Conservation (phyloP, 2,329 filamentous ascomycete genomes). For the Colletotrichum sp. region DNA sequence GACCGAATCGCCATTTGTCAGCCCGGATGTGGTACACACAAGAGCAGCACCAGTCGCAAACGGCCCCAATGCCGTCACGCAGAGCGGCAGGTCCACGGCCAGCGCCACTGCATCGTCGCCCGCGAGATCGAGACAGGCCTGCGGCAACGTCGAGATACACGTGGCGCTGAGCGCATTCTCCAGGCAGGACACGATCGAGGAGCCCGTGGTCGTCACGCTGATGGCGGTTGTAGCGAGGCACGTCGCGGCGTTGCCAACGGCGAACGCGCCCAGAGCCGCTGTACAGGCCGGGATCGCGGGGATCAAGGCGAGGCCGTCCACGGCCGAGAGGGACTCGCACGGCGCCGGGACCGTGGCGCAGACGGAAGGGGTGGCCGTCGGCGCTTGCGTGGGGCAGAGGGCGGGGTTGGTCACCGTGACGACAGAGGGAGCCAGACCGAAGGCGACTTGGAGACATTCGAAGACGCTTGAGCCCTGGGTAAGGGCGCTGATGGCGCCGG, state of each 20-base stretch:
- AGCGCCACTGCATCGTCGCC: background rate
- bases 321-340: background rate
- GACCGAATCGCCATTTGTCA: background rate
- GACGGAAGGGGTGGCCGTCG: rapidly evolving
- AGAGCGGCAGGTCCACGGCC: background rate
- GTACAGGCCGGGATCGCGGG: background rate
- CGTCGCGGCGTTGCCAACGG: background rate
- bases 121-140: background rate
- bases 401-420: background rate
- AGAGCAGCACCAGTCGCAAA: background rate
- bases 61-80: background rate
- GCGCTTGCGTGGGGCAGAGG: background rate
- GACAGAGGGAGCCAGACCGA: background rate
- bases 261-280: background rate
- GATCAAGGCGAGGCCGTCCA: rapidly evolving
- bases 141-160: background rate
- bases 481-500: background rate
- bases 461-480: background rate
- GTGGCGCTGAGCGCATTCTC: background rate
- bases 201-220: background rate
- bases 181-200: background rate
- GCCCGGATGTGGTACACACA: background rate
- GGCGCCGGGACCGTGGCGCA: background rate
- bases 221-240: background rate
- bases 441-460: background rate